Base-by-base conservation (phyloP, 2,329 filamentous ascomycete species). In the Trichophyton rubrum region DNA sequence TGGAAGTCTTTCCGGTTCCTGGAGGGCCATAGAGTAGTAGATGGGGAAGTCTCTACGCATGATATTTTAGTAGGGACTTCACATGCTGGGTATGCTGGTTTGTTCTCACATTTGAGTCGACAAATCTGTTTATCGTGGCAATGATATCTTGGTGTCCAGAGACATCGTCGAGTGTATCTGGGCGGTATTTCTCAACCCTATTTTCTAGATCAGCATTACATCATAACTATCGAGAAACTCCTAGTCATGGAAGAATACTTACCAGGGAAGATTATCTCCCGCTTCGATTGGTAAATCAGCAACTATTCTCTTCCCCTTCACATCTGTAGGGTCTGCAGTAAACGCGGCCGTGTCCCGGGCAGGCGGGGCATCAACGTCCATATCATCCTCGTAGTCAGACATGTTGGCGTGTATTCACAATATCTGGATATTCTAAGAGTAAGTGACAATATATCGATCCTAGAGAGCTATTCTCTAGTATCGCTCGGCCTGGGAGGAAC, bases 121-220 rank as follows among this genome's bases (percentile, higher is more conserved):
- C 84, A 69, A 99, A 99, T 73, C 91, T 93, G 80, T 96, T 96
- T 77, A 99, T 95, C 1, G 93, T 99, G 3, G 91, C 86, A 65
- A 99, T 85, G 70, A 99, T 97, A 74, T 99, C 93, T 71, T 96
- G 88, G 74, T 99, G 93, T 20, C 93, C 93, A 2, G 90, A 95
- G 61, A 99, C 93, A 74, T 99, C 93, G 67, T 87, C 84, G 53
- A 99, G 83, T 1, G 88, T 90, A 63, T 86, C 85, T 17, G 93
- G 93, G 59, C 93, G 85, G 75, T 97, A 99, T 71, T 99, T 99
- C 72, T 99, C 93, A 7, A 99, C 90, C 91, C 88, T 90, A 62
- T 58, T 6, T 20, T 17, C 20, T n/a, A 33, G 3, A 47, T 13
- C 24, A 47, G 24, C 53, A 55, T 62, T 60, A 65, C 67, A 58